Base-by-base conservation (phyloP, 306 rosid genomes). In the Luffa acutangula region DNA sequence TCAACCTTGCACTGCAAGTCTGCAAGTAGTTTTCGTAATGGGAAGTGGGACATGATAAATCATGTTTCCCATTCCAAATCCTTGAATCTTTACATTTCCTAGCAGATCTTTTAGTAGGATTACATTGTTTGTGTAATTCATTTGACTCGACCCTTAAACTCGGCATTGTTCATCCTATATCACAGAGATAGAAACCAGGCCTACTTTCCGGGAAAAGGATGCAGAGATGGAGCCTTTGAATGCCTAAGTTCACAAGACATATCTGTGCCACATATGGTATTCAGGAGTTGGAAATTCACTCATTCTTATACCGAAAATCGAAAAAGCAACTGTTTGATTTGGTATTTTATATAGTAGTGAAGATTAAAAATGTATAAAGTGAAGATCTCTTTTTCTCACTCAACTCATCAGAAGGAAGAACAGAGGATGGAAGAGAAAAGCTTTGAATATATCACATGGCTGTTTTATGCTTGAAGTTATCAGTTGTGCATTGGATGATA, bases 111-210 rank as follows among this genome's bases (percentile, higher is more conserved):
- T n/a, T 70, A 5, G 1, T 4, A 10, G 56, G 58, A 45, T 64
- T 59, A 82, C 85, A 72, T 76, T 78, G 75, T 75, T 78, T 65
- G 60, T 75, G 76, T 77, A 45, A 10, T 66, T 10, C 48, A 67
- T 83, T 81, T 20, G 69, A 86, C 70, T 87, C 52, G 8, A 21
- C 14, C 36, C 54, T 70, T 70, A 43, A 70, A 43, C 39, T 71
- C 33, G 4, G 20, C 57, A 46, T 25, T 71, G 41, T 71, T 71
- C 41, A 31, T 46, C 57, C 3, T 90, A 74, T 87, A 78, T 79
- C 82, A 79, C 97, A 96, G 99, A 90, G 87, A 57, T 84, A 41
- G 93, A 67, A 88, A 90, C 89, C 64, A 84, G 97, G 97, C 79
- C 37, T 25, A 41, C 80, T 75, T 18, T 82, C 92, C 90, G 85